phyloP scores from a whole-genome alignment of 2,329 filamentous ascomycete genomes.

The Apiospora kogelbergensis region DNA sequence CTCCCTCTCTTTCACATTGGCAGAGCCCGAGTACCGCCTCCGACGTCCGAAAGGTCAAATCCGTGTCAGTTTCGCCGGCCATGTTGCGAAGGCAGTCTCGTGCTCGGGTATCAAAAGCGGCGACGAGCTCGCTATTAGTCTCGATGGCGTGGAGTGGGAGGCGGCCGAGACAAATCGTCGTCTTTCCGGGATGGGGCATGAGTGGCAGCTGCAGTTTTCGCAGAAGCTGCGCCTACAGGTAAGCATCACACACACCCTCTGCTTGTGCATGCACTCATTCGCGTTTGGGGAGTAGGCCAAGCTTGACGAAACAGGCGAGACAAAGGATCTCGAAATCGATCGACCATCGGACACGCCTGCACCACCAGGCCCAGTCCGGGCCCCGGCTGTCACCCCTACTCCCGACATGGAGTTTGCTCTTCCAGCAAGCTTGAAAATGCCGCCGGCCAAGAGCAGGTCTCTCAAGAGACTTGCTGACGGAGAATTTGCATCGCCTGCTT shows the following conservation, averaged over 20 bases:
- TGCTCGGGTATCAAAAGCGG: constrained; percentile 72
- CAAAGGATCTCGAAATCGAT: constrained; percentile 54
- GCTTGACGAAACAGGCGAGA: constrained; percentile 45
- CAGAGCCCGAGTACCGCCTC: constrained; percentile 80
- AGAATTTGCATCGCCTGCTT: constrained; percentile 77
- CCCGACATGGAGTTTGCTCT: neutral
- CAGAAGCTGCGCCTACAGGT: constrained; percentile 50
- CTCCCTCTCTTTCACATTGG: constrained; percentile 75
- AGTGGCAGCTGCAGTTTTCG: constrained; percentile 59
- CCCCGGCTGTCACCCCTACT: neutral
- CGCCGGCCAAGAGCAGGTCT: constrained; percentile 28
- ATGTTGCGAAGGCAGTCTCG: constrained; percentile 68
- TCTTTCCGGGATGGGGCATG: constrained; percentile 51
- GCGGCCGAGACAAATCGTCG: constrained; percentile 47
- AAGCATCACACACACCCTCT: neutral
- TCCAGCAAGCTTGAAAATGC: constrained; percentile 9
- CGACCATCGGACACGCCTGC: constrained; percentile 28
- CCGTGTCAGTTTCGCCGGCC: constrained; percentile 71
- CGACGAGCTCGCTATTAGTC: constrained; percentile 68
- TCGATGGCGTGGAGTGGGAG: constrained; percentile 69
- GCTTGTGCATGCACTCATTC: neutral
- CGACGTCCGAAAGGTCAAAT: constrained; percentile 78
- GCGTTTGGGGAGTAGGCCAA: constrained; percentile 35
- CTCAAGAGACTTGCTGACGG: constrained; percentile 39
- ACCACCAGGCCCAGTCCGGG: neutral